phyloP scores from a whole-genome alignment of 129 eudicot species.

The Saposhnikovia divaricata region DNA sequence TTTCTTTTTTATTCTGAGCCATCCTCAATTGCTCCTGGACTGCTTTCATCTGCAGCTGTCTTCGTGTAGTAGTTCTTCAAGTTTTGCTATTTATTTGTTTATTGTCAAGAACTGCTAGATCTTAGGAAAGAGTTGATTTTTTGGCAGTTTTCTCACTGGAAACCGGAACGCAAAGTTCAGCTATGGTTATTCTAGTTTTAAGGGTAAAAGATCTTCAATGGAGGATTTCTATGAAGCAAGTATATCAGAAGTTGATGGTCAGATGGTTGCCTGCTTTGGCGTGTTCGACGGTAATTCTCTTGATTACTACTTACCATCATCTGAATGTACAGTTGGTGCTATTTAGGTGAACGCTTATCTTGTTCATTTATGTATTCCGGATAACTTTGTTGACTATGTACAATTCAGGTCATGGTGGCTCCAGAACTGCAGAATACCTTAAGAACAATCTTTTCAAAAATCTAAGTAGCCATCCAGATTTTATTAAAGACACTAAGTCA shows the following conservation, averaged over 20 bases:
- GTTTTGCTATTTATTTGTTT: not conserved
- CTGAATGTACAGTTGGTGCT: not conserved
- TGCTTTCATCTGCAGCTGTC: not conserved
- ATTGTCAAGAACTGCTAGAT: not conserved
- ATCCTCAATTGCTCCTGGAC: not conserved
- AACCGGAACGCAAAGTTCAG: slow-evolving; percentile 40
- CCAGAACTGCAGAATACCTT: slow-evolving; percentile 72
- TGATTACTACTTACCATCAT: not conserved
- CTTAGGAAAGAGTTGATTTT: slow-evolving; percentile 6
- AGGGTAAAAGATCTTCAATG: slow-evolving; percentile 77
- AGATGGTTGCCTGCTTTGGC: slow-evolving; percentile 76
- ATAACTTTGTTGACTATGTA: not conserved
- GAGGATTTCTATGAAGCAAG: slow-evolving; percentile 63
- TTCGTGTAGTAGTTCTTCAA: not conserved
- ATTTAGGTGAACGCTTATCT: not conserved
- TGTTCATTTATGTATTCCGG: not conserved
- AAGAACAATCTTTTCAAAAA: slow-evolving; percentile 69
- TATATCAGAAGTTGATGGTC: slow-evolving; percentile 66
- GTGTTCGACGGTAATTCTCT: slow-evolving; percentile 63
- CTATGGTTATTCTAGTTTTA: slow-evolving; percentile 75
- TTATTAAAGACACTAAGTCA: slow-evolving; percentile 63
- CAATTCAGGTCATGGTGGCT: slow-evolving; percentile 70
- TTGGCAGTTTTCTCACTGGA: slow-evolving; percentile 54
- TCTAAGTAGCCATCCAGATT: slow-evolving; percentile 62
- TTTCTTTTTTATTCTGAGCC: not conserved